Percentiles rank a stretch among this genome's conserved stretches.
These are phyloP conservation scores for Phylloporus sp. DNA, from an alignment of 768 basidiomycete species.

Conservation along the genomic window DNA sequence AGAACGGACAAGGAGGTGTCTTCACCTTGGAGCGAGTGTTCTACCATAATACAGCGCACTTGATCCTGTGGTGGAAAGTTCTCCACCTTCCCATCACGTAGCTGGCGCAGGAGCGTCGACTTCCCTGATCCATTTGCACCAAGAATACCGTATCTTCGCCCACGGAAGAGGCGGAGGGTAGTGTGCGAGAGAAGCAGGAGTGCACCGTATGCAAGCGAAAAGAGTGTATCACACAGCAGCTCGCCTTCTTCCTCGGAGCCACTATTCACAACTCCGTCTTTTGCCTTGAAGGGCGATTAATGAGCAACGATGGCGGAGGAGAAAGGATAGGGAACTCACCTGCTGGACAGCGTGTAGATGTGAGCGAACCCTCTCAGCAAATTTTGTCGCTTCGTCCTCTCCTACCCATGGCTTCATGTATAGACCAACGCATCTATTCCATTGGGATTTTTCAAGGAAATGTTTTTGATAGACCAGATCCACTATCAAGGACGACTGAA, in stretches of 20 bases:
- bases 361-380: conserved; percentile 60
- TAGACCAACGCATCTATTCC: conserved; percentile 68
- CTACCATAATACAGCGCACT: conserved; percentile 92
- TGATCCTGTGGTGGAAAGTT: conserved; percentile 90
- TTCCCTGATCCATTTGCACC: conserved; percentile 97
- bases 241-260: conserved; percentile 71
- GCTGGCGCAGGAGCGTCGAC: conserved; percentile 92
- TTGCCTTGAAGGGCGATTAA: conserved; percentile 43
- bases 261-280: conserved; percentile 42
- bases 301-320: conserved; percentile 6
- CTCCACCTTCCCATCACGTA: conserved; percentile 92
- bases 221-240: conserved; percentile 86
- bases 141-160: conserved; percentile 91
- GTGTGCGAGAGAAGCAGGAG: conserved; percentile 93
- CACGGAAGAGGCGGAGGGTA: conserved; percentile 81
- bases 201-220: conserved; percentile 95
- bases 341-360: conserved; percentile 79
- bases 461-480: conserved; percentile 67
- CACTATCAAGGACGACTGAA: conserved; percentile 68
- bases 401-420: conserved; percentile 75
- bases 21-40: conserved; percentile 94
- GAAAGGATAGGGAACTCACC: conserved; percentile 32
- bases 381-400: conserved; percentile 42
- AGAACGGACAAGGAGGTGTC: conserved; percentile 78
- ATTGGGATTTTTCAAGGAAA: conserved; percentile 50